phyloP scores from a whole-genome alignment of 208 protist genomes.

The Leishmania amazonensis region DNA sequence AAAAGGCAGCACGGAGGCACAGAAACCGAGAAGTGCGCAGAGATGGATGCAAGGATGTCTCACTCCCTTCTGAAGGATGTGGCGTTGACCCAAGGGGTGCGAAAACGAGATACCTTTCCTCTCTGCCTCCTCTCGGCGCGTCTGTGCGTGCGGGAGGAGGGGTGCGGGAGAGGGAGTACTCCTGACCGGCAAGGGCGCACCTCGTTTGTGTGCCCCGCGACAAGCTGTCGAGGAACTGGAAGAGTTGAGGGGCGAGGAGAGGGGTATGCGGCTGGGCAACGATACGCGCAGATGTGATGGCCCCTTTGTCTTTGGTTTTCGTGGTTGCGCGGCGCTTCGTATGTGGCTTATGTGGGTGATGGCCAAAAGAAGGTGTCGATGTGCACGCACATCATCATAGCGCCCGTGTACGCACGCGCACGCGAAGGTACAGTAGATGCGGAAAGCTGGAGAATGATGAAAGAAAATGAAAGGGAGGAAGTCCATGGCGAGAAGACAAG shows the following conservation, averaged over 20 bases:
- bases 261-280: background rate
- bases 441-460: background rate
- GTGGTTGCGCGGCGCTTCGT: background rate
- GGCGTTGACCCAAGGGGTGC: background rate
- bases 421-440: background rate
- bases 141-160: background rate
- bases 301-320: background rate
- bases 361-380: background rate
- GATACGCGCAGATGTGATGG: background rate
- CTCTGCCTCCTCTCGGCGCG: background rate
- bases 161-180: background rate
- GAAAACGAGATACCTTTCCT: background rate
- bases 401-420: background rate
- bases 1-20: background rate
- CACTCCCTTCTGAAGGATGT: background rate
- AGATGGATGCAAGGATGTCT: background rate
- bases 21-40: background rate
- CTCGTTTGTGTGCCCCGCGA: background rate
- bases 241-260: background rate
- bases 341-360: background rate
- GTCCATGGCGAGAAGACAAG: background rate
- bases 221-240: background rate
- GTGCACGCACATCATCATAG: background rate
- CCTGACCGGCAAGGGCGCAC: background rate
- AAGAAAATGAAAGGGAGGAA: background rate